Evolutionary conservation across 441 rosid species (phyloP).

Genomic region (Brassica hybrid): DNA sequence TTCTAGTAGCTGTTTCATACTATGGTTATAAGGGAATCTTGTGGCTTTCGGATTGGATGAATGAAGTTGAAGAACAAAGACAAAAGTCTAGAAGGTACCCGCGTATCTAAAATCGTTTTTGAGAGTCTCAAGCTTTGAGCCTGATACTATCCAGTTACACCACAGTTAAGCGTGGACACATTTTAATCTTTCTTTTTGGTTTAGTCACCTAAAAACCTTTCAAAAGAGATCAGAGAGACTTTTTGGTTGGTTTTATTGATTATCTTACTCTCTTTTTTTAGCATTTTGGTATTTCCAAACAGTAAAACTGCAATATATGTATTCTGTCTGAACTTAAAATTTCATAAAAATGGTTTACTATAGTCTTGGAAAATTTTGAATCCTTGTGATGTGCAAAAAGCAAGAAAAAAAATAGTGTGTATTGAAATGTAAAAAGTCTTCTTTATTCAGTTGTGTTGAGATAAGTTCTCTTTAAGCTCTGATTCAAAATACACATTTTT

Average conservation of each 20-base stretch:
- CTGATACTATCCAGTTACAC: conserved; percentile 22
- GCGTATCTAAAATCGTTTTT: conserved; percentile 38
- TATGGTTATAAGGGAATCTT: conserved; percentile 79
- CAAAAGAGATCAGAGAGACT: conserved; percentile 5
- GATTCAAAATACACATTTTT: neutral
- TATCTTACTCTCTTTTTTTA: conserved; percentile 3
- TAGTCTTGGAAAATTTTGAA: neutral
- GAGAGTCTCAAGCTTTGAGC: conserved; percentile 28
- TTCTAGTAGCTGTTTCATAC: conserved; percentile 49
- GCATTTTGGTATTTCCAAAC: neutral
- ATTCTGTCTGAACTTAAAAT: neutral
- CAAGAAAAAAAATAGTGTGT: neutral
- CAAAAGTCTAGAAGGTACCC: conserved; percentile 54
- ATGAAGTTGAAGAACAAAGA: conserved; percentile 70
- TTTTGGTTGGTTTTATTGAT: neutral
- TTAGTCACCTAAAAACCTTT: neutral
- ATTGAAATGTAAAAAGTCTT: neutral
- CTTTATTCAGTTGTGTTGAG: neutral
- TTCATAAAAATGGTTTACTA: neutral
- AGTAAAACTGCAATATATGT: neutral
- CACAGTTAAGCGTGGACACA: neutral
- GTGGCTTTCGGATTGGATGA: conserved; percentile 87
- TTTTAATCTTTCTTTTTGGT: neutral
- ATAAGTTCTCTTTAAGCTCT: neutral
- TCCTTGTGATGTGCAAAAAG: neutral